Percentiles rank a stretch among this genome's conserved stretches.
Evolutionary conservation across 139 green algal species (phyloP).

Genomic region (Coelastrella sp.): DNA sequence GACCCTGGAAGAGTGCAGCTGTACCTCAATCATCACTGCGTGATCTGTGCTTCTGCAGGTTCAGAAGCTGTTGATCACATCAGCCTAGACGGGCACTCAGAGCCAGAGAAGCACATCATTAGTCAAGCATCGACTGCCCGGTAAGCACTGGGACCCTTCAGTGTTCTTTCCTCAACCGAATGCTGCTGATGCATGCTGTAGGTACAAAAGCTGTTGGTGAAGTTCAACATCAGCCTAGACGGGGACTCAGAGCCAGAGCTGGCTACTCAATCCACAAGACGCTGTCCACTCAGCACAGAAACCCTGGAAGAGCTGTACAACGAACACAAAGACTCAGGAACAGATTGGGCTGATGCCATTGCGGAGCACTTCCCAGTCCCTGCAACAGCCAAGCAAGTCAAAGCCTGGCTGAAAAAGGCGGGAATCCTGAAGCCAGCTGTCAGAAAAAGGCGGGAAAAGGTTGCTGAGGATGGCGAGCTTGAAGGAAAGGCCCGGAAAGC

Average conservation of each 20-base stretch:
- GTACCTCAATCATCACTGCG: neutral
- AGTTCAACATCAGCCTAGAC: constrained; percentile 2
- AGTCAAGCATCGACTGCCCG: neutral
- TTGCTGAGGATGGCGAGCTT: neutral
- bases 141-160: neutral
- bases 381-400: constrained; percentile 48
- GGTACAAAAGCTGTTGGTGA: constrained; percentile 44
- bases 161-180: neutral
- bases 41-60: neutral
- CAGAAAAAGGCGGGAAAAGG: neutral
- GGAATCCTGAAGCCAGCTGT: neutral
- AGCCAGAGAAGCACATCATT: neutral
- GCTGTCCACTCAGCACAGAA: constrained; percentile 34
- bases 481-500: neutral
- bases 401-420: constrained; percentile 23
- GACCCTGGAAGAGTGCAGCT: constrained; percentile 37
- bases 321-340: neutral
- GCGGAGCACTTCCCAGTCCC: constrained; percentile 58
- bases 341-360: constrained; percentile 55
- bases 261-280: neutral
- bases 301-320: constrained; percentile 41
- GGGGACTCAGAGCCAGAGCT: neutral
- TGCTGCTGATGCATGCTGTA: neutral
- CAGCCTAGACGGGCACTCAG: neutral
- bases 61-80: no score